A percentile compares a stretch with the other conserved stretches of the same genome.
Evolutionary conservation across 352 stramenopile genomes (phyloP).

Genomic region (Globisporangium heterothallicum): DNA sequence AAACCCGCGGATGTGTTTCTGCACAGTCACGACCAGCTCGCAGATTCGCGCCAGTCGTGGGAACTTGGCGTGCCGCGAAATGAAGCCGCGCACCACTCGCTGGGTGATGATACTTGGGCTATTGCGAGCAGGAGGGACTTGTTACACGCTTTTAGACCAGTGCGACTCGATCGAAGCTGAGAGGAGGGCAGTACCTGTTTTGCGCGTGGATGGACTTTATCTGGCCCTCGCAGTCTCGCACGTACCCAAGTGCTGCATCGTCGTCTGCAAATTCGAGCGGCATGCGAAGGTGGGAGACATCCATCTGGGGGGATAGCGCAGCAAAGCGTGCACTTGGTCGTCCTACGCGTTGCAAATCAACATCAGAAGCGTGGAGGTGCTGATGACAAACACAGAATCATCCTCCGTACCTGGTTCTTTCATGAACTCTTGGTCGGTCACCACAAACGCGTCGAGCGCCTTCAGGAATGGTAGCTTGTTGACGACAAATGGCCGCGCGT

Average conservation of each 20-base stretch:
- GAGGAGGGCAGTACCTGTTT: conserved; percentile 29
- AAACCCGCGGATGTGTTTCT: conserved; percentile 56
- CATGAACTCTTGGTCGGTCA: conserved; percentile 61
- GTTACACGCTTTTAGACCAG: no score
- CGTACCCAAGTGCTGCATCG: conserved; percentile 27
- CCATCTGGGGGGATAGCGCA: conserved; percentile 2
- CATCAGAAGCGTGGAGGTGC: no score
- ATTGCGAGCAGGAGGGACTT: no score
- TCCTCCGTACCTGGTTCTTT: conserved; percentile 29
- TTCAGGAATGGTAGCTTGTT: conserved; percentile 60
- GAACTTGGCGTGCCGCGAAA: conserved; percentile 36
- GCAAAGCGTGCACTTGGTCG: conserved; percentile 8
- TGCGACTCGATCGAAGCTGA: no score
- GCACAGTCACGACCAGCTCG: conserved; percentile 40
- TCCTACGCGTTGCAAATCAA: neutral
- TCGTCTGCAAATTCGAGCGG: conserved; percentile 48
- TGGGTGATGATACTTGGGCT: conserved; percentile 32
- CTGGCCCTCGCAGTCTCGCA: conserved; percentile 20
- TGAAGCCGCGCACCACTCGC: conserved; percentile 38
- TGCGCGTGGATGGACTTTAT: conserved; percentile 23
- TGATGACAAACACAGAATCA: no score
- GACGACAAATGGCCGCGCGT: conserved; percentile 58
- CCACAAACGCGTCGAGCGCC: conserved; percentile 54
- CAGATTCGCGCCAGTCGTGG: conserved; percentile 41
- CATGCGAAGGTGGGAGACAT: conserved; percentile 28